Conservation (phyloP, 257 asterid species). For the Gardenia jasminoides region DNA sequence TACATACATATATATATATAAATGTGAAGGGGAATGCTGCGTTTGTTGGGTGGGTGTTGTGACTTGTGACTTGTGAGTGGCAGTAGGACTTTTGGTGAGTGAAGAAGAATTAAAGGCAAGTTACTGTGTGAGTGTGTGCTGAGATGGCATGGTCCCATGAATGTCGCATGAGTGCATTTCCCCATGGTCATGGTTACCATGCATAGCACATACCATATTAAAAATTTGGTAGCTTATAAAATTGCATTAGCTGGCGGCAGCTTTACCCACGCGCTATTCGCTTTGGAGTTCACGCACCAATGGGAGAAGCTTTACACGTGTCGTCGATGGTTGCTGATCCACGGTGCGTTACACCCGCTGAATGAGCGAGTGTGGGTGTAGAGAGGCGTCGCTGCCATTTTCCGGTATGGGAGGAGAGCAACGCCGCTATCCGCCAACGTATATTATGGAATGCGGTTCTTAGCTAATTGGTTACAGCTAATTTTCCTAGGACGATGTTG, state of each 20-base stretch:
- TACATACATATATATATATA: too few species aligned
- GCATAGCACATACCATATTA: too few species aligned
- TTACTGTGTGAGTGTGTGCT: conserved; percentile 14
- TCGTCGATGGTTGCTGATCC: not conserved
- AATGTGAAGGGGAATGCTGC: not conserved
- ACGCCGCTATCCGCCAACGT: conserved; percentile 46
- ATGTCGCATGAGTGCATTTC: conserved; percentile 20
- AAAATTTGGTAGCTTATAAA: conserved; percentile 19
- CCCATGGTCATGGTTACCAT: conserved; percentile 25
- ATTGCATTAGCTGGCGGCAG: not conserved
- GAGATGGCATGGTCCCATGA: conserved; percentile 40
- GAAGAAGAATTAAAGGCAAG: not conserved
- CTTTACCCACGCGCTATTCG: not conserved
- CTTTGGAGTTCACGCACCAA: not conserved
- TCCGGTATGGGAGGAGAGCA: conserved; percentile 13
- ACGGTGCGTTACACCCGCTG: conserved; percentile 14
- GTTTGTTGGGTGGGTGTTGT: too few species aligned
- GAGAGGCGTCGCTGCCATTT: not conserved
- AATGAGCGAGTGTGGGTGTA: rapidly evolving
- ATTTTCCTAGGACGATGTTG: conserved; percentile 21
- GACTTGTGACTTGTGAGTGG: too few species aligned
- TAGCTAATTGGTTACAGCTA: conserved; percentile 39
- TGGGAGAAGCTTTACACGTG: too few species aligned
- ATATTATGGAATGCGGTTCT: conserved; percentile 28
- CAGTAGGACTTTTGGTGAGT: not conserved